Evolutionary conservation across 2,329 filamentous ascomycete species (phyloP).

Genomic region (Dactylella cylindrospora): DNA sequence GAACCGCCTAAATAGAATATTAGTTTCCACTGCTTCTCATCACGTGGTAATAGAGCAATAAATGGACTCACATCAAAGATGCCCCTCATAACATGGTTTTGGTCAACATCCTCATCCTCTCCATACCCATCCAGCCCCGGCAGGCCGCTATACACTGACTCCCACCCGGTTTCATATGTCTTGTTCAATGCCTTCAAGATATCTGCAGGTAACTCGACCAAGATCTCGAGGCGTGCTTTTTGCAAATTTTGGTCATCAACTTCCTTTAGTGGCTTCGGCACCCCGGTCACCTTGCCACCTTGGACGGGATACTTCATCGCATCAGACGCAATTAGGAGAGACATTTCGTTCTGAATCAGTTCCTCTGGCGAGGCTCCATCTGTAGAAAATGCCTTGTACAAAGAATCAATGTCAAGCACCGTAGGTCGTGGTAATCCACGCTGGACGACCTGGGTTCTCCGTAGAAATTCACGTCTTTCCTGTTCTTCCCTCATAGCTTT

Average conservation of each 20-base stretch:
- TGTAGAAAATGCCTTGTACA: slow-evolving; percentile 66
- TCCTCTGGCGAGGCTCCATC: slow-evolving; percentile 57
- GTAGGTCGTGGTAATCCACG: slow-evolving; percentile 75
- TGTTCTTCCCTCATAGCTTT: slow-evolving; percentile 64
- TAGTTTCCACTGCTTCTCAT: slow-evolving; percentile 2
- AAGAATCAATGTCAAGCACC: slow-evolving; percentile 67
- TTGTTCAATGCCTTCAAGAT: slow-evolving; percentile 58
- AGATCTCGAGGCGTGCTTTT: slow-evolving; percentile 73
- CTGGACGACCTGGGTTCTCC: slow-evolving; percentile 91
- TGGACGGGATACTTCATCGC: slow-evolving; percentile 72
- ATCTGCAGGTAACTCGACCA: slow-evolving; percentile 64
- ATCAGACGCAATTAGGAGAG: slow-evolving; percentile 78
- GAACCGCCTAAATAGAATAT: slow-evolving; percentile 60
- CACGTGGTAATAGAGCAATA: not conserved
- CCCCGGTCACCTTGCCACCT: slow-evolving; percentile 65
- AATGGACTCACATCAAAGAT: slow-evolving; percentile 69
- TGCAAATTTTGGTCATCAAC: slow-evolving; percentile 73
- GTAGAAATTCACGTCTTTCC: slow-evolving; percentile 71
- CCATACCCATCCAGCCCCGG: slow-evolving; percentile 79
- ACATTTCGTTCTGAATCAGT: slow-evolving; percentile 74
- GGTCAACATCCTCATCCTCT: slow-evolving; percentile 72
- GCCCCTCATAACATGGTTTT: slow-evolving; percentile 63
- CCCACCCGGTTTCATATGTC: slow-evolving; percentile 56
- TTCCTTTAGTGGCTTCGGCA: slow-evolving; percentile 61
- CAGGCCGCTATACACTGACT: slow-evolving; percentile 62